A percentile compares a stretch with the other conserved stretches of the same genome.
These are phyloP conservation scores for Clarireedia hainanense DNA, from an alignment of 2,329 filamentous ascomycete species.

Conservation along the genomic window DNA sequence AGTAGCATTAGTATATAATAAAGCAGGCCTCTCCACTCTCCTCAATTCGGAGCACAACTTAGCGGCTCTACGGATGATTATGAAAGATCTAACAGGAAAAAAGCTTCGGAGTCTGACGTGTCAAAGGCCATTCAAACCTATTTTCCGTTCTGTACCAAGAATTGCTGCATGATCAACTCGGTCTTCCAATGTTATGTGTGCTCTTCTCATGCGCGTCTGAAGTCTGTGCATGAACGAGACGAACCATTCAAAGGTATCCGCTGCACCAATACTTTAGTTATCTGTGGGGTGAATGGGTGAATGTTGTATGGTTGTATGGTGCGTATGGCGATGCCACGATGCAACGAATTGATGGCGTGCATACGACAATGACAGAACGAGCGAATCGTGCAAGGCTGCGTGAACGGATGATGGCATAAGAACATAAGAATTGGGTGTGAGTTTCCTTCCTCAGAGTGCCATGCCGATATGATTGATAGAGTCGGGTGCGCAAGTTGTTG, in stretches of 20 bases:
- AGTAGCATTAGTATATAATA: background rate
- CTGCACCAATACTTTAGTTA: slow-evolving; percentile 12
- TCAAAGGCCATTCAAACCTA: slow-evolving; percentile 13
- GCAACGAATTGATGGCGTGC: slow-evolving; percentile 20
- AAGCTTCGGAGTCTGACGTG: slow-evolving; percentile 26
- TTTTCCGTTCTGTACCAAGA: slow-evolving; percentile 21
- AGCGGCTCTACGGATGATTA: slow-evolving; percentile 19
- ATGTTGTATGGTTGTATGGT: background rate
- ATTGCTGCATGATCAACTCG: background rate
- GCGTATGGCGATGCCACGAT: slow-evolving; percentile 20
- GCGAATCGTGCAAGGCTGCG: slow-evolving; percentile 23
- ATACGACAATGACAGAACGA: slow-evolving; percentile 11
- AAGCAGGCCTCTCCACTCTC: background rate
- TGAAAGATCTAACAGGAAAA: slow-evolving; percentile 12
- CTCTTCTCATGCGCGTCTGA: background rate
- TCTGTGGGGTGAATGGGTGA: background rate
- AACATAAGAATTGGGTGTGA: background rate
- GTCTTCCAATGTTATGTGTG: background rate
- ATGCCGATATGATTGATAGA: background rate
- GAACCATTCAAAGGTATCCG: slow-evolving; percentile 15
- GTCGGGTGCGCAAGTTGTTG: background rate
- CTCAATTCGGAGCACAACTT: background rate
- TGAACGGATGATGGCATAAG: slow-evolving; percentile 18
- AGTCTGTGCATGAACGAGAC: slow-evolving; percentile 7
- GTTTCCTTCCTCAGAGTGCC: background rate